Base-by-base conservation (phyloP, 768 basidiomycete species). In the Filobasidium wieringae region DNA sequence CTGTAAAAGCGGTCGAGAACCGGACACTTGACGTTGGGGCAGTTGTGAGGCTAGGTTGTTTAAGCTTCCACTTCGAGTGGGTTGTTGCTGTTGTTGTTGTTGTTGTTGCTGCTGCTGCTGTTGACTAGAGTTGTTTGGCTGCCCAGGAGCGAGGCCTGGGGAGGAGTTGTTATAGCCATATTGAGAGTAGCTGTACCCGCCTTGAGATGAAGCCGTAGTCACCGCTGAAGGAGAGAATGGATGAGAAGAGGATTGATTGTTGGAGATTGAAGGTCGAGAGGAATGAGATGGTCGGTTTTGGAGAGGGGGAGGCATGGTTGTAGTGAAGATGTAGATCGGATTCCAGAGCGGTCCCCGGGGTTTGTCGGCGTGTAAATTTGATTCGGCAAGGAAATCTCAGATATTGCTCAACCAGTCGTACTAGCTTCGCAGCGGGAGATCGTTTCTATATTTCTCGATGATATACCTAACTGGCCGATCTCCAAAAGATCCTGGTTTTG, bases 171-270 rank as follows among this genome's bases (percentile, higher is more conserved):
- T 27, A 37, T 57, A 57, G 17, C 43, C 43, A 14, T 47, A 47
- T 47, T 47, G 43, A 22, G 43, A 47, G 43, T 47, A 47, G 43
- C 43, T 47, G 24, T 47, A 47, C 22, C 43, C 43, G 43, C 43
- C 43, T 47, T 47, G 43, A 47, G 43, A 47, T 14, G 43, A 47
- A 22, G 49, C 34, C 22, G 56, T 30, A 5, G 56, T 50, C 26
- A 26, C 15, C 41, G 56, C 47, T n/a, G 33, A 57, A 17, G 56
- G 49, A 39, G 49, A 50, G 27, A 50, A 50, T 5, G 26, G 34
- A 14, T 57, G 56, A 9, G 49, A 57, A 11, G 24, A 19, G n/a
- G 29, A 19, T 24, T 40, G 33, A 19, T 57, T 50, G 32, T 39
- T 34, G 24, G 56, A 51, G 8, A 30, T 17, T 4, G 56, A 57